Conservation (phyloP, 495 filamentous ascomycete genomes). For the Annulohypoxylon moriforme region DNA sequence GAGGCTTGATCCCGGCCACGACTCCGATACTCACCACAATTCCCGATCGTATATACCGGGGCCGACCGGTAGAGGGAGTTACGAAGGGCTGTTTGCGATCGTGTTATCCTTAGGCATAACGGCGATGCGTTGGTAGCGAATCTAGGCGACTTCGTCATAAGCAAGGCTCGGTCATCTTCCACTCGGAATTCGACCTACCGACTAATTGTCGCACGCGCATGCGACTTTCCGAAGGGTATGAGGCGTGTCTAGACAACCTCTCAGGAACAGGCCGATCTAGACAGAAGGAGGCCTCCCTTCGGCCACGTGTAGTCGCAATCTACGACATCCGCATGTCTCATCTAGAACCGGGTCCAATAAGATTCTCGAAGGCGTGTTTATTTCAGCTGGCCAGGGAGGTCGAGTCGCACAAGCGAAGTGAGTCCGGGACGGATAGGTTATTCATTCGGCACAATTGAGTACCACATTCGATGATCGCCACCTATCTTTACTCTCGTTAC, state of each 20-base stretch:
- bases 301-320: constrained; percentile 41
- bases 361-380: constrained; percentile 11
- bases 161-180: constrained; percentile 23
- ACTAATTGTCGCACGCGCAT: constrained; percentile 28
- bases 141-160: constrained; percentile 12
- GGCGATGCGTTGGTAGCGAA: neutral
- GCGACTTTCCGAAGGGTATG: constrained; percentile 34
- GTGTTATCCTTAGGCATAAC: neutral
- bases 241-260: constrained; percentile 14
- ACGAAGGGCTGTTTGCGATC: neutral
- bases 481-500: constrained; percentile 10
- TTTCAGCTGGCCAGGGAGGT: constrained; percentile 42
- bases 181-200: constrained; percentile 26
- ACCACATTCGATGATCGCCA: constrained; percentile 25
- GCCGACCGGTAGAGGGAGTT: constrained; percentile 21
- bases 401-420: constrained; percentile 19
- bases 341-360: constrained; percentile 34
- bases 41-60: constrained; percentile 20
- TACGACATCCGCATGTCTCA: constrained; percentile 45
- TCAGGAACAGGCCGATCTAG: constrained; percentile 37
- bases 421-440: constrained; percentile 16
- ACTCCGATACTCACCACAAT: constrained; percentile 24
- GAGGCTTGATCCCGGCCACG: constrained; percentile 41
- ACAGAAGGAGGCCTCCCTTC: constrained; percentile 35
- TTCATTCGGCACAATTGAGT: constrained; percentile 31